These are phyloP conservation scores for Talaromyces sp. DNA, from an alignment of 2,329 filamentous ascomycete genomes.

Conservation along the genomic window DNA sequence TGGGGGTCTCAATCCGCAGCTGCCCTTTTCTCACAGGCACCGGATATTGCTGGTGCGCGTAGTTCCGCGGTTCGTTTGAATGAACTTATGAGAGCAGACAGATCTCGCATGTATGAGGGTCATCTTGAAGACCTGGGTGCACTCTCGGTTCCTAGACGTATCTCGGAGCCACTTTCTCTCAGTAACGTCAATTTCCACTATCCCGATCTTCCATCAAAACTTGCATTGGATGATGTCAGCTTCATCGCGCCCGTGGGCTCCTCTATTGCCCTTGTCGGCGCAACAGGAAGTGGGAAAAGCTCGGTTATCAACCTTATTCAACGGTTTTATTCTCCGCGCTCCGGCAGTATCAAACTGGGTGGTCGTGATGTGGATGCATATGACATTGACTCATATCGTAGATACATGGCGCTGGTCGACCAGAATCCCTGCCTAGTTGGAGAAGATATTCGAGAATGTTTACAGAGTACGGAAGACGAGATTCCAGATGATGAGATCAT, in stretches of 20 bases:
- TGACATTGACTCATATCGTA: background rate
- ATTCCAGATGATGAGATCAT: constrained; percentile 29
- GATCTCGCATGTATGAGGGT: too few species aligned
- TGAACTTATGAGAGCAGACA: too few species aligned
- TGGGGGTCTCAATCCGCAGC: background rate
- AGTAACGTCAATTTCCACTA: background rate
- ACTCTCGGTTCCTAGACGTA: too few species aligned
- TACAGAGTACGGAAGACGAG: constrained; percentile 15
- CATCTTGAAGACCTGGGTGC: too few species aligned
- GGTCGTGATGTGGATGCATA: background rate
- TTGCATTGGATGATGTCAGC: too few species aligned
- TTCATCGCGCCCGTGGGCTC: too few species aligned
- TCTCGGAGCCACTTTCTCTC: background rate
- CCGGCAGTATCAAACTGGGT: background rate
- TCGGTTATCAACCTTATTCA: background rate
- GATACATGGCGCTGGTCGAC: background rate
- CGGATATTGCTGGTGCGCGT: too few species aligned
- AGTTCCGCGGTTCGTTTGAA: too few species aligned
- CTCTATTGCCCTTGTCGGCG: background rate
- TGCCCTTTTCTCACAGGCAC: background rate
- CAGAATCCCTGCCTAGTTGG: constrained; percentile 63
- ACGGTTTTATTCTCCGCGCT: background rate
- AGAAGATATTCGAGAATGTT: constrained; percentile 14
- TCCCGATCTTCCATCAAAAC: background rate
- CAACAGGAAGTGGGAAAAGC: background rate